A percentile compares a stretch with the other conserved stretches of the same genome.
These are phyloP conservation scores for Martensiomyces pterosporus DNA, from an alignment of 192 early-diverging fungal species.

Conservation along the genomic window DNA sequence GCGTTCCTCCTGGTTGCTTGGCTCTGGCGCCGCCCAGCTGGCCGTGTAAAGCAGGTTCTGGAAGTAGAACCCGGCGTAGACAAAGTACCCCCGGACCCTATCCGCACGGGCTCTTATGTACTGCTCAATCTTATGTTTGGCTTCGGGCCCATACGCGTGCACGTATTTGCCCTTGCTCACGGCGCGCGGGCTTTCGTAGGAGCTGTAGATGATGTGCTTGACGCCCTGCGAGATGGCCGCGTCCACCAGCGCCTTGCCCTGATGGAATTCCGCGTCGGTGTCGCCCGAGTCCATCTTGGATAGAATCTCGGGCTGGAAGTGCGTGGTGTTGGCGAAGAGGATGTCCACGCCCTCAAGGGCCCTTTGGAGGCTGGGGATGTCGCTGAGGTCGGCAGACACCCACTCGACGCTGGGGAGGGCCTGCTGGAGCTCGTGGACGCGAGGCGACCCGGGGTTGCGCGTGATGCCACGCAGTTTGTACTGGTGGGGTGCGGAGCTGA, in stretches of 20 bases:
- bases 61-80: constrained; percentile 5
- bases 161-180: background rate
- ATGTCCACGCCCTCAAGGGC: constrained; percentile 5
- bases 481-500: background rate
- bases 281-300: constrained; percentile 2
- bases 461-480: constrained; percentile 10
- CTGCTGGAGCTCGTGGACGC: background rate
- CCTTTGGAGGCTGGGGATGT: background rate
- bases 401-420: constrained; percentile 4
- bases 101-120: background rate
- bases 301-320: constrained; percentile 4
- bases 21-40: background rate
- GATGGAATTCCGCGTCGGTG: constrained; percentile 4
- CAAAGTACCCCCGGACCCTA: background rate
- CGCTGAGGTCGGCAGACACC: constrained; percentile 4
- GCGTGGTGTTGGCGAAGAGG: constrained; percentile 6
- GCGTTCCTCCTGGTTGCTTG: background rate
- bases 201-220: constrained; percentile 10
- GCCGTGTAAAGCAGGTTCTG: background rate
- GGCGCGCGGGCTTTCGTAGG: background rate
- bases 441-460: constrained; percentile 1
- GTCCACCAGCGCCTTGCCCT: constrained; percentile 8
- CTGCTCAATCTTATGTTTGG: constrained; percentile 6
- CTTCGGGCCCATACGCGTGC: constrained; percentile 1
- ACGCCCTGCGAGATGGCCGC: constrained; percentile 3